A percentile compares a stretch with the other conserved stretches of the same genome.
phyloP scores from a whole-genome alignment of 2,329 filamentous ascomycete genomes.

The Pseudomassariella vexata region DNA sequence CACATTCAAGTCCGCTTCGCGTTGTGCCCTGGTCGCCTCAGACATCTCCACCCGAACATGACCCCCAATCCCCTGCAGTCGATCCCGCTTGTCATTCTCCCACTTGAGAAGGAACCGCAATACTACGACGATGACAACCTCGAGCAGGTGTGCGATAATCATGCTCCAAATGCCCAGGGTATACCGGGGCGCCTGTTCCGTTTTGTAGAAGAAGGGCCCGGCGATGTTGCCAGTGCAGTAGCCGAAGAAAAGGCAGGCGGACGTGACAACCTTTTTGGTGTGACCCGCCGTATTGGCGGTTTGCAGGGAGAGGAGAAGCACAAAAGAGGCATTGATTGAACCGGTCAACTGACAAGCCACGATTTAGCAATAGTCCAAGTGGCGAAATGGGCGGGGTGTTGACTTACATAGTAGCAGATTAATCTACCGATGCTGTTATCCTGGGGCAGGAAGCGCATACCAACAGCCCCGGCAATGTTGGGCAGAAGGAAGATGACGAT shows the following conservation, averaged over 20 bases:
- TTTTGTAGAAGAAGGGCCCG: slow-evolving; percentile 57
- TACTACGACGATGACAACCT: slow-evolving; percentile 30
- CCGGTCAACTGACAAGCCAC: slow-evolving; percentile 29
- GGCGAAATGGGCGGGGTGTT: neutral
- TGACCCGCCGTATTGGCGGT: slow-evolving; percentile 48
- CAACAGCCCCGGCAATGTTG: slow-evolving; percentile 53
- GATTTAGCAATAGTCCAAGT: slow-evolving; percentile 4
- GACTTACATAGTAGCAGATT: slow-evolving; percentile 41
- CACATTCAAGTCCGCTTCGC: slow-evolving; percentile 24
- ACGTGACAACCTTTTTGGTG: slow-evolving; percentile 61
- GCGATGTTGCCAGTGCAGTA: slow-evolving; percentile 57
- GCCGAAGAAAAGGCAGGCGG: slow-evolving; percentile 53
- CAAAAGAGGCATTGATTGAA: slow-evolving; percentile 33
- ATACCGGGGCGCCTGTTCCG: slow-evolving; percentile 40
- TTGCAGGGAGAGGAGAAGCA: slow-evolving; percentile 36
- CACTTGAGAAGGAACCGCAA: slow-evolving; percentile 31
- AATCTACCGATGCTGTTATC: slow-evolving; percentile 46
- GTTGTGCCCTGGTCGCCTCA: neutral
- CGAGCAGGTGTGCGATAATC: slow-evolving; percentile 33
- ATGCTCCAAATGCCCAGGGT: slow-evolving; percentile 33
- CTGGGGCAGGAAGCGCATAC: slow-evolving; percentile 46
- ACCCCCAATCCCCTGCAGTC: slow-evolving; percentile 18
- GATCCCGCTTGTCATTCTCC: slow-evolving; percentile 34
- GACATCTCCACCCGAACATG: too few species aligned
- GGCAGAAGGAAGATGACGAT: slow-evolving; percentile 51